Evolutionary conservation across 148 eudicot genomes (phyloP), one percentile per base, ranked within the genome.

Genomic region (Diospyros lotus): DNA sequence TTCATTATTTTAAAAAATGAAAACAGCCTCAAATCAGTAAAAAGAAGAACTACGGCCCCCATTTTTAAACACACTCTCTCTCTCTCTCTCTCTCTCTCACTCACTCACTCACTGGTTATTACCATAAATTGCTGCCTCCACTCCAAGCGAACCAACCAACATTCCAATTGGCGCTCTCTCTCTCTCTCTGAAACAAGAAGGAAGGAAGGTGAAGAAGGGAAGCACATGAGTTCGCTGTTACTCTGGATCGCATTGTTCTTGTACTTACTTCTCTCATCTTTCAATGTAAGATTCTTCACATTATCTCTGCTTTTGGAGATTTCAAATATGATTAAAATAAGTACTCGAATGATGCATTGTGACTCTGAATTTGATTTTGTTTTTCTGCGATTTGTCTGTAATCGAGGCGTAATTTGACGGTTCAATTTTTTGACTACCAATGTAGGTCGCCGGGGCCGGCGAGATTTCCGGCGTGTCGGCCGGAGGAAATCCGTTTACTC

Each of bases 401-500:
- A 28, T 28, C 28, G 28, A 28, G 28, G 28, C 28, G 28, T 28
- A 28, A 28, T 28, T 28, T 28, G 28, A 28, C 28, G 28, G 28
- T 28, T 28, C 28, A 28, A 28, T 28, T 28, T 66, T 53, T 48
- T 5, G 60, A 15, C 1, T 45, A 46, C 4, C 41, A 79, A 85
- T 89, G 83, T 72, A 79, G 92, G 88, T 83, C 1, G 75, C 58
- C 75, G 67, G 72, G 53, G 73, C 78, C n/a, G 83, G 74, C n/a
- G 76, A 42, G 28, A n/a, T 10, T 43, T 64, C 58, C 39, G 43
- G 51, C 45, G 43, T 39, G 6, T 3, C 14, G 55, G 48, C 85
- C 12, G 80, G 80, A 42, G 83, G 73, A 44, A 84, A 86, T 67
- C 89, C 89, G 39, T 86, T 86, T 75, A 64, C 84, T 2, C 87